Evolutionary conservation across 352 stramenopile genomes (phyloP), one percentile per base, ranked within the genome.

Genomic region (Phytopythium mirpurense): DNA sequence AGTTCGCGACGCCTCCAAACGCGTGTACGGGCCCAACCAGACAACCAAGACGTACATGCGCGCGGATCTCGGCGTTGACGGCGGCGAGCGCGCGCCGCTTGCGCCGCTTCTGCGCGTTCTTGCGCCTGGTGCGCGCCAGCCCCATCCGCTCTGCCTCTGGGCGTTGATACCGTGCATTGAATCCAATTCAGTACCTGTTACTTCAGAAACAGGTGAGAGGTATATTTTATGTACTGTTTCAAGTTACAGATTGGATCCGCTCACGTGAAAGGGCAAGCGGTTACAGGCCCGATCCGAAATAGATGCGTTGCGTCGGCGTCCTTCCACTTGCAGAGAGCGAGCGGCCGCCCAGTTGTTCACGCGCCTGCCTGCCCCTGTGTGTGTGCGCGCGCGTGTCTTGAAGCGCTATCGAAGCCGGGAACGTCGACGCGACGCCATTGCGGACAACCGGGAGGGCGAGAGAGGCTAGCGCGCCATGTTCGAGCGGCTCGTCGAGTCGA

Each of bases 401-500:
- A n/a, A n/a, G n/a, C n/a, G n/a, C n/a, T n/a, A n/a, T n/a, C n/a
- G n/a, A n/a, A n/a, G n/a, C n/a, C n/a, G n/a, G n/a, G n/a, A n/a
- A n/a, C n/a, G n/a, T n/a, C n/a, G n/a, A n/a, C n/a, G n/a, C n/a
- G n/a, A n/a, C 21, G 19, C 0, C 21, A n/a, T 19, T 31, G 40
- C 41, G 23, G 34, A n/a, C 41, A 18, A 29, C 40, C 3, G 40
- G 12, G 29, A 52, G 14, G 2, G 48, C 18, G 23, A 38, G 15
- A 5, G 29, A 26, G n/a, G 19, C 10, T 16, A 38, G 24, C 23
- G 36, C 26, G 31, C 29, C 26, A 95, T 95, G 84, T 90, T 95
- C 65, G 82, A 93, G 65, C 90, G 88, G 54, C 70, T 91, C 10
- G 68, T 94, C 51, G 82, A 94, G 51, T 88, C 82, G 21, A 75